Evolutionary conservation across 2,329 filamentous ascomycete species (phyloP), one percentile per base, ranked within the genome.

Genomic region (Aspergillus costaricaensis): DNA sequence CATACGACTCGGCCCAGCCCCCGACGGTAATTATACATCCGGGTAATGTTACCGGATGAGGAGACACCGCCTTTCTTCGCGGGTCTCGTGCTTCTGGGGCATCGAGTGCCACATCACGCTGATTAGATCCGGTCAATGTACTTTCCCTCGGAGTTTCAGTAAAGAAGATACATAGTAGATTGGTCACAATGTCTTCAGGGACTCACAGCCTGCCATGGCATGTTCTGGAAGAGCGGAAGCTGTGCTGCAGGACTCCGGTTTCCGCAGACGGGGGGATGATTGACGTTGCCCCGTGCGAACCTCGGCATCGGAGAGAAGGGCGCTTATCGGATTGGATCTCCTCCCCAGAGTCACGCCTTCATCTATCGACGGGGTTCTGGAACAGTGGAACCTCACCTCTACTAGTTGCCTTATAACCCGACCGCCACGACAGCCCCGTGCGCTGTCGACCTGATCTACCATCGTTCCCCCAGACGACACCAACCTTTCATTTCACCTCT

Each of bases 281-380:
- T 44, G 30, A 23, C 50, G 39, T 44, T 39, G 53, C 25, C 53
- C 43, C 39, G 30, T 47, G 59, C 64, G 65, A 72, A 73, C 73
- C 73, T 75, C 73, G 73, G 73, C 71, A 68, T 66, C 72, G 69
- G 71, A 64, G 68, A 14, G 65, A 58, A 38, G 47, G 59, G 63
- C 67, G 68, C 70, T 73, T 70, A 74, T 69, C 69, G 65, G 41
- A 36, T 62, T 57, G 57, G 57, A 70, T 67, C 68, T 67, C 65
- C 65, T 65, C 68, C 65, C 71, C 72, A 71, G 72, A 67, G 70
- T 65, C 66, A 64, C 63, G 58, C 60, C 57, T 60, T 65, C 59
- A 65, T 70, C 69, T 49, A 68, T 64, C 68, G 50, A 67, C 62
- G 63, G 58, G 65, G 65, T 73, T 75, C 72, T 73, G 68, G 71